A percentile compares a stretch with the other conserved stretches of the same genome.
Evolutionary conservation across 495 filamentous ascomycete species (phyloP).

Genomic region (Xylaria scruposa): DNA sequence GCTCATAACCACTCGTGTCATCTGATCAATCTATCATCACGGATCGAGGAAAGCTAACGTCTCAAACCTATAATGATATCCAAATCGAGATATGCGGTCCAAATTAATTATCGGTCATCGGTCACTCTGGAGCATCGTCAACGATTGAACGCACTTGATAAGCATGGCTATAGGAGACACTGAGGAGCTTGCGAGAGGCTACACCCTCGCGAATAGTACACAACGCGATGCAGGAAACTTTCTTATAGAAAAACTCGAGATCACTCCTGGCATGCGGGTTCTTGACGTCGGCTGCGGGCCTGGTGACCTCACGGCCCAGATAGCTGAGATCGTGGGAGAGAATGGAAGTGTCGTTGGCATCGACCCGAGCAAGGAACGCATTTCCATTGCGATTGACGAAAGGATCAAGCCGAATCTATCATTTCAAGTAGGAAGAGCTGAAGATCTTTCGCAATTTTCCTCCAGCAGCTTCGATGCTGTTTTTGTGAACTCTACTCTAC

Average conservation of each 20-base stretch:
- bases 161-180: background rate
- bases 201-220: conserved; percentile 9
- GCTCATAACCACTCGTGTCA: background rate
- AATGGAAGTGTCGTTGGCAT: conserved; percentile 27
- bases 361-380: conserved; percentile 30
- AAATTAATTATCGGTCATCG: background rate
- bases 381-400: conserved; percentile 19
- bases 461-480: conserved; percentile 27
- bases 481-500: conserved; percentile 32
- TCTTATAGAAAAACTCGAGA: background rate
- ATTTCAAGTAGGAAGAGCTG: conserved; percentile 27
- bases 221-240: conserved; percentile 8
- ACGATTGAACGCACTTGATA: background rate
- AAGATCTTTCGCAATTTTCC: conserved; percentile 30
- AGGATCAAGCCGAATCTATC: conserved; percentile 3
- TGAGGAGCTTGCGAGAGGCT: conserved; percentile 11
- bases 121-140: background rate
- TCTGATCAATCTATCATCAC: background rate
- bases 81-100: background rate
- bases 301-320: conserved; percentile 26
- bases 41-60: background rate
- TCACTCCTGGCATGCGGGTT: conserved; percentile 4
- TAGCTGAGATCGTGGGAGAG: conserved; percentile 25
- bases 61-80: background rate
- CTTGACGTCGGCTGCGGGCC: conserved; percentile 23